A percentile compares a stretch with the other conserved stretches of the same genome.
Conservation (phyloP, 495 filamentous ascomycete genomes). For the Friedmanniomyces simplex region DNA sequence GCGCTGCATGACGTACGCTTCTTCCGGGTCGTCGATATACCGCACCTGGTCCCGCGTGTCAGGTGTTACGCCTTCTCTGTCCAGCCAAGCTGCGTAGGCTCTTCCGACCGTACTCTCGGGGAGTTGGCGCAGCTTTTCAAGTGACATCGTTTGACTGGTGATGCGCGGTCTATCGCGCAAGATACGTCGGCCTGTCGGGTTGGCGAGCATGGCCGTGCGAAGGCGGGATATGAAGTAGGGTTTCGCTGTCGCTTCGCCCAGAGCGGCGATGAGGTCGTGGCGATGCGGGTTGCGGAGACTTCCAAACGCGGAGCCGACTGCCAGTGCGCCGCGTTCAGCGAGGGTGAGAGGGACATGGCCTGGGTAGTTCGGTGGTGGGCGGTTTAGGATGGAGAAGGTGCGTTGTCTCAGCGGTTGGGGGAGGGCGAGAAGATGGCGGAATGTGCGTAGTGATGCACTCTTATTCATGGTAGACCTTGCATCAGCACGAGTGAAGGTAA, state of each 20-base stretch:
- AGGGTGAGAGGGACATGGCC: conserved; percentile 82
- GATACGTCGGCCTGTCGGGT: conserved; percentile 80
- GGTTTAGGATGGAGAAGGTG: conserved; percentile 65
- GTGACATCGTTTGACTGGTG: conserved; percentile 61
- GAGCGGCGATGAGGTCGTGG: conserved; percentile 82
- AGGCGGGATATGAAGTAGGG: conserved; percentile 94
- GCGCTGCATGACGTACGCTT: conserved; percentile 96
- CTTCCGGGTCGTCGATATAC: conserved; percentile 90
- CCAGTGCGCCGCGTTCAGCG: conserved; percentile 64
- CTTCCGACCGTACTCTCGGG: conserved; percentile 69
- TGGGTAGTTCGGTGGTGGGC: conserved; percentile 74
- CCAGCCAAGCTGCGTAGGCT: conserved; percentile 78
- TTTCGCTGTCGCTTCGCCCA: conserved; percentile 86
- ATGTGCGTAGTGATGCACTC: too few relatives aligned
- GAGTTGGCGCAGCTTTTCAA: conserved; percentile 60
- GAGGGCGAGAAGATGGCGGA: conserved; percentile 10
- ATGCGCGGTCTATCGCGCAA: conserved; percentile 84
- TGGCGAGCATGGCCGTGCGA: conserved; percentile 76
- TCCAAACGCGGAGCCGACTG: conserved; percentile 70
- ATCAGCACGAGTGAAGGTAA: too few relatives aligned
- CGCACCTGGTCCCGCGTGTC: conserved; percentile 73
- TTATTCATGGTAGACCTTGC: too few relatives aligned
- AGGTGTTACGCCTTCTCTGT: conserved; percentile 82
- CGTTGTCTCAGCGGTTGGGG: conserved; percentile 13
- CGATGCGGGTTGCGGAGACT: conserved; percentile 71